phyloP scores from a whole-genome alignment of 176 grass and related monocot genomes.

The Phoenix dactylifera region DNA sequence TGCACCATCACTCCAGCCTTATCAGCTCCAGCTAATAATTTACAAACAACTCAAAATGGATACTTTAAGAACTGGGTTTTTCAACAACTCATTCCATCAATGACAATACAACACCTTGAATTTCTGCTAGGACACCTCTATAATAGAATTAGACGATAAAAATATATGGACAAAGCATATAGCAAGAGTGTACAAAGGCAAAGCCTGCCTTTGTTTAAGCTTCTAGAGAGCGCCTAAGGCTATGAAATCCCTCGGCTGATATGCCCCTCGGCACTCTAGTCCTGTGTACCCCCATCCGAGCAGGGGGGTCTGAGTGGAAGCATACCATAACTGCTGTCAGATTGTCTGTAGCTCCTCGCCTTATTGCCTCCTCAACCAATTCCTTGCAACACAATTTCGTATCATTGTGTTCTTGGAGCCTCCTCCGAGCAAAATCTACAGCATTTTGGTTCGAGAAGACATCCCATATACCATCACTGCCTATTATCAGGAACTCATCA shows the following conservation, averaged over 20 bases:
- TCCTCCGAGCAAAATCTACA: constrained; percentile 46
- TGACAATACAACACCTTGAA: too few relatives aligned
- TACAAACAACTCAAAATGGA: too few relatives aligned
- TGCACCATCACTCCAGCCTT: too few relatives aligned
- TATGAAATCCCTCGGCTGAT: constrained; percentile 61
- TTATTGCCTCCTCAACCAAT: constrained; percentile 56
- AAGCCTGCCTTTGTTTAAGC: constrained; percentile 7
- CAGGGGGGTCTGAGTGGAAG: constrained; percentile 62
- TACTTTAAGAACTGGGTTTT: too few relatives aligned
- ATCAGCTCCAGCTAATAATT: too few relatives aligned
- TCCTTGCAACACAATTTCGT: constrained; percentile 61
- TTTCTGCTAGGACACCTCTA: too few relatives aligned
- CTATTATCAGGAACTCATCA: constrained; percentile 84
- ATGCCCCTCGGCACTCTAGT: constrained; percentile 37
- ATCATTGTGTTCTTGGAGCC: constrained; percentile 81
- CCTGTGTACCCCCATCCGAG: constrained; percentile 14
- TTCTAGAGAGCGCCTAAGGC: constrained; percentile 54
- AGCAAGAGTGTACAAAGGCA: too few relatives aligned
- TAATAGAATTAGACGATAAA: too few relatives aligned
- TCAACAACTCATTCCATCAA: too few relatives aligned
- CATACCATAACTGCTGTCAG: constrained; percentile 68
- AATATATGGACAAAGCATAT: too few relatives aligned
- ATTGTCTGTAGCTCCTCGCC: constrained; percentile 48
- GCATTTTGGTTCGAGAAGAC: constrained; percentile 88
- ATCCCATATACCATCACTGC: constrained; percentile 89